These are phyloP conservation scores for Tagetes patula DNA, from an alignment of 129 eudicot species.

Conservation along the genomic window DNA sequence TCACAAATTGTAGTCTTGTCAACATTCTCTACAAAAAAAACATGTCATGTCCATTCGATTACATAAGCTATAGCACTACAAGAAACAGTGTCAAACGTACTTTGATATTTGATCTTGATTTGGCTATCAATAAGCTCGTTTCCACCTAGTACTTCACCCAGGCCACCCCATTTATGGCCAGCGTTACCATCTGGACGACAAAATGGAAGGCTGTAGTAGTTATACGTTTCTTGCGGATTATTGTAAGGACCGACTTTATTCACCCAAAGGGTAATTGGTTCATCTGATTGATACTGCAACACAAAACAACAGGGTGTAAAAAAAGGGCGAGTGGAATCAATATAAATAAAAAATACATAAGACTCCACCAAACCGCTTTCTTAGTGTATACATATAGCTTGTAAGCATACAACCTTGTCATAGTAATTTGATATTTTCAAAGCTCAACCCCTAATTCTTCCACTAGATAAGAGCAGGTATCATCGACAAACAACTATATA, in stretches of 20 bases:
- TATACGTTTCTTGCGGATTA: conserved; percentile 98
- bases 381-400: background rate
- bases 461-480: background rate
- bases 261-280: conserved; percentile 70
- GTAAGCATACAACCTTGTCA: conserved; percentile 6
- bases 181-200: conserved; percentile 59
- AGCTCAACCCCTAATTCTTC: background rate
- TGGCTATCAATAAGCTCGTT: conserved; percentile 91
- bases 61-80: conserved; percentile 4
- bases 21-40: conserved; percentile 64
- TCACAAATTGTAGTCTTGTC: conserved; percentile 67
- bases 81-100: conserved; percentile 41
- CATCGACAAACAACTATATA: background rate
- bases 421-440: background rate
- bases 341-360: background rate
- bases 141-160: conserved; percentile 95
- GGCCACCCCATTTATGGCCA: conserved; percentile 94
- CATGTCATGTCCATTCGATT: conserved; percentile 18
- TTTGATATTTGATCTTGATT: conserved; percentile 66
- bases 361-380: conserved; percentile 11
- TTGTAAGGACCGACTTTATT: conserved; percentile 94
- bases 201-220: conserved; percentile 91
- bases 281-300: conserved; percentile 68
- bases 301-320: conserved; percentile 20
- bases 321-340: background rate